Evolutionary conservation across 2,329 filamentous ascomycete genomes (phyloP).

Genomic region (Ceratocystis cubensis): DNA sequence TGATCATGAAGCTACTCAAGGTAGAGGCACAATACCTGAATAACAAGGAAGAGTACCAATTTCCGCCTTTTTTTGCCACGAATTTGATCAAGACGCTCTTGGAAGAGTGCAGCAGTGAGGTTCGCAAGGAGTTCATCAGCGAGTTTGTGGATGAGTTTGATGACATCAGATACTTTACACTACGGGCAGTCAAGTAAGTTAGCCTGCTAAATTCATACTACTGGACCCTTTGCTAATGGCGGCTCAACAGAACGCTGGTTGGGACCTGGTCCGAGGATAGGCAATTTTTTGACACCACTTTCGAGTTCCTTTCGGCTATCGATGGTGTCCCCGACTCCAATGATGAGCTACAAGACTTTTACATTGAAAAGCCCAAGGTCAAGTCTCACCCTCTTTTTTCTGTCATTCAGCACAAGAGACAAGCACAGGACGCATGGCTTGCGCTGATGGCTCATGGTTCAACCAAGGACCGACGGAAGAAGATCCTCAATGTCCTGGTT

Average conservation of each 20-base stretch:
- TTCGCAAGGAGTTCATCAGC: constrained; percentile 60
- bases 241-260: constrained; percentile 27
- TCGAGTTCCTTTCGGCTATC: constrained; percentile 52
- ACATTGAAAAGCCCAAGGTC: constrained; percentile 50
- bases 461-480: constrained; percentile 63
- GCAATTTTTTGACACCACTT: constrained; percentile 42
- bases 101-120: constrained; percentile 41
- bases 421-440: constrained; percentile 79
- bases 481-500: constrained; percentile 61
- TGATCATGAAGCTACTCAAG: constrained; percentile 76
- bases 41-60: constrained; percentile 51
- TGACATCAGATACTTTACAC: constrained; percentile 74
- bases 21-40: constrained; percentile 55
- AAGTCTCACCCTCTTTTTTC: constrained; percentile 55
- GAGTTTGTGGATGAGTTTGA: constrained; percentile 70
- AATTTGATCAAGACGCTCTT: constrained; percentile 41
- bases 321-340: constrained; percentile 57
- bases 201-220: constrained; percentile 11
- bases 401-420: constrained; percentile 58
- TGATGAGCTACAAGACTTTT: constrained; percentile 58
- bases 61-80: constrained; percentile 36
- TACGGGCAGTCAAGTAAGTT: constrained; percentile 58
- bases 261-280: constrained; percentile 24
- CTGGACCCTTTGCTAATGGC: constrained; percentile 8
- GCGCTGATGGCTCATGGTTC: constrained; percentile 57